Conservation (phyloP, 2,329 filamentous ascomycete species). For the Grosmannia serpens region DNA sequence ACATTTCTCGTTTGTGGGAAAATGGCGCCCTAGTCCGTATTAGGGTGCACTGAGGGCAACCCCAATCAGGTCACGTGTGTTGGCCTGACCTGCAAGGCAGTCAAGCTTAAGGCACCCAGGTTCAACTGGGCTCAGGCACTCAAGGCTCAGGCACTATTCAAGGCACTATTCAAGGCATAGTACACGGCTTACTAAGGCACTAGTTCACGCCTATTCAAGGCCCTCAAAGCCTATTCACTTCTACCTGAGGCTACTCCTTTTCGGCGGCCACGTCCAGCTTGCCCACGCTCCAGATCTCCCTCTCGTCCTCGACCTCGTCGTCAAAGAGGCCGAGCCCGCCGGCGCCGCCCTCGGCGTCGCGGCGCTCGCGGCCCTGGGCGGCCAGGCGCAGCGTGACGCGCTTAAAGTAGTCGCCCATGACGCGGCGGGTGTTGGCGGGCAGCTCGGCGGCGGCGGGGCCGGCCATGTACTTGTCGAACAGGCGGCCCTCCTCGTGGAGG, state of each 20-base stretch:
- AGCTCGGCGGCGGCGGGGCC: constrained; percentile 53
- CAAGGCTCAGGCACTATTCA: too few relatives aligned
- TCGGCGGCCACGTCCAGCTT: constrained; percentile 64
- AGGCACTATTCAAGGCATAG: too few relatives aligned
- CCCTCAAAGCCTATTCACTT: neutral
- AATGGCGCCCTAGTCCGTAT: constrained; percentile 4
- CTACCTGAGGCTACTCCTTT: constrained; percentile 18
- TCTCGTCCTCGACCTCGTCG: constrained; percentile 89
- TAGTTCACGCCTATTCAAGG: too few relatives aligned
- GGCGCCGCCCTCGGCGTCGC: constrained; percentile 80
- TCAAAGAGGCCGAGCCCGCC: constrained; percentile 77
- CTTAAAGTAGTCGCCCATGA: constrained; percentile 97
- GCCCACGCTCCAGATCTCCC: constrained; percentile 91
- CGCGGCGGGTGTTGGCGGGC: constrained; percentile 53
- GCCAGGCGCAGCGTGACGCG: constrained; percentile 75
- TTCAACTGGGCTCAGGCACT: too few relatives aligned
- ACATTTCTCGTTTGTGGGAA: constrained; percentile 12
- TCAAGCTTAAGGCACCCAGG: too few relatives aligned
- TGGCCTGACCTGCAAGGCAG: too few relatives aligned
- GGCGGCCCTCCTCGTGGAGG: constrained; percentile 69
- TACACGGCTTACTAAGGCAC: too few relatives aligned
- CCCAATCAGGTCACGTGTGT: constrained; percentile 2
- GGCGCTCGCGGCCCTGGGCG: constrained; percentile 77
- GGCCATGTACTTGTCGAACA: constrained; percentile 86
- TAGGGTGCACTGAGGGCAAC: constrained; percentile 12